phyloP scores from a whole-genome alignment of 371 early-diverging fungal genomes.

The Entomophthora muscae region DNA sequence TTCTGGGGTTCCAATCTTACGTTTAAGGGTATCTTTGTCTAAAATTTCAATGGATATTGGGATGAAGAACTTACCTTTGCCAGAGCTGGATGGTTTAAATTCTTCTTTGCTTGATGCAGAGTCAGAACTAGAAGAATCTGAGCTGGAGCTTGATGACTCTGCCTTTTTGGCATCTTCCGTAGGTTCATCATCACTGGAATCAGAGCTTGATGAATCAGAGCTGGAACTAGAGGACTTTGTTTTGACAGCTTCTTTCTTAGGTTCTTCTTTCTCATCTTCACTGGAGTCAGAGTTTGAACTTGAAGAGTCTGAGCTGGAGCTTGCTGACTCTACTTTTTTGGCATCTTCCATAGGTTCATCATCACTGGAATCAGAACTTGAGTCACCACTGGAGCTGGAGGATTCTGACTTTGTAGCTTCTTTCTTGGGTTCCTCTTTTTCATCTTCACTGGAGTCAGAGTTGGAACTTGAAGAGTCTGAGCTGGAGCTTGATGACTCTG shows the following conservation, averaged over 20 bases:
- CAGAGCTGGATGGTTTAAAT: slow-evolving; percentile 6
- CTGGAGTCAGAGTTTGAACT: no score
- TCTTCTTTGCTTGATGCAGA: slow-evolving; percentile 3
- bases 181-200: no score
- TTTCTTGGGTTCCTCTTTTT: neutral
- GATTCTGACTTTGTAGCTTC: slow-evolving; percentile 12
- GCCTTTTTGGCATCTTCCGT: no score
- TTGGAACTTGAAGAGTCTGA: slow-evolving; percentile 13
- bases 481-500: slow-evolving; percentile 14
- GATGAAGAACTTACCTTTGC: slow-evolving; percentile 6
- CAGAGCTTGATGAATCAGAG: slow-evolving; percentile 7
- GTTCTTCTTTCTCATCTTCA: slow-evolving; percentile 8
- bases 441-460: slow-evolving; percentile 14
- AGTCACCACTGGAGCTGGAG: slow-evolving; percentile 10
- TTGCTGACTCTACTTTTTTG: slow-evolving; percentile 13
- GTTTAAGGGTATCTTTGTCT: neutral
- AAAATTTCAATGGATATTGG: no score
- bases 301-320: slow-evolving; percentile 15
- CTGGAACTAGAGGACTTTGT: neutral
- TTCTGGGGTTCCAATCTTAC: neutral
- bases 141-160: slow-evolving; percentile 11
- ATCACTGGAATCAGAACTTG: slow-evolving; percentile 15
- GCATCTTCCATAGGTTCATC: slow-evolving; percentile 13
- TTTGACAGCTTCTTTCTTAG: no score
- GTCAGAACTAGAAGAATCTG: slow-evolving; percentile 1